These are phyloP conservation scores for Aegilops longissima DNA, from an alignment of 176 grass and related monocot species.

Conservation along the genomic window DNA sequence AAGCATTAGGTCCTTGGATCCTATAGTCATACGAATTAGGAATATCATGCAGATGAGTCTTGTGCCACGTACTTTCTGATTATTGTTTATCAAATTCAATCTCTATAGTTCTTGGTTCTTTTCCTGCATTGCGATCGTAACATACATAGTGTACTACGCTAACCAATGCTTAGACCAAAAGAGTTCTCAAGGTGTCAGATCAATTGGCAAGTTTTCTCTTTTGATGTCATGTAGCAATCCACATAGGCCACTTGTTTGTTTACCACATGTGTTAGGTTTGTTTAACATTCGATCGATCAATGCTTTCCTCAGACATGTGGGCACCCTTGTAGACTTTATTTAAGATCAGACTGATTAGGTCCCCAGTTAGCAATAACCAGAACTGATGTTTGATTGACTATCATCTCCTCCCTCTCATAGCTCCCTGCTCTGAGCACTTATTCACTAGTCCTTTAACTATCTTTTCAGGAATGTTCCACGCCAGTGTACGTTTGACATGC, in stretches of 20 bases:
- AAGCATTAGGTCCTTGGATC: neutral
- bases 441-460: slow-evolving; percentile 13
- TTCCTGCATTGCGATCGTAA: too few species aligned
- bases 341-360: neutral
- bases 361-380: neutral
- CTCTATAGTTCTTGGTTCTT: neutral
- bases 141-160: too few species aligned
- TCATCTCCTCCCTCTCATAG: neutral
- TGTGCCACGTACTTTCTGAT: neutral
- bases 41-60: neutral
- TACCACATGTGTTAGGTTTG: neutral
- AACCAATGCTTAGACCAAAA: neutral
- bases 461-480: slow-evolving; percentile 41
- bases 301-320: neutral
- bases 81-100: neutral
- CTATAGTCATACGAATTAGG: neutral
- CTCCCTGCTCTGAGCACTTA: neutral
- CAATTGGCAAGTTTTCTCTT: neutral
- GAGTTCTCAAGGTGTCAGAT: neutral
- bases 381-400: neutral
- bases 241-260: neutral
- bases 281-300: neutral
- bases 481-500: slow-evolving; percentile 29
- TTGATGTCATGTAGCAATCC: too few species aligned
- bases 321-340: neutral